These are phyloP conservation scores for Termitomyces sp. DNA, from an alignment of 768 basidiomycete species.

Conservation along the genomic window DNA sequence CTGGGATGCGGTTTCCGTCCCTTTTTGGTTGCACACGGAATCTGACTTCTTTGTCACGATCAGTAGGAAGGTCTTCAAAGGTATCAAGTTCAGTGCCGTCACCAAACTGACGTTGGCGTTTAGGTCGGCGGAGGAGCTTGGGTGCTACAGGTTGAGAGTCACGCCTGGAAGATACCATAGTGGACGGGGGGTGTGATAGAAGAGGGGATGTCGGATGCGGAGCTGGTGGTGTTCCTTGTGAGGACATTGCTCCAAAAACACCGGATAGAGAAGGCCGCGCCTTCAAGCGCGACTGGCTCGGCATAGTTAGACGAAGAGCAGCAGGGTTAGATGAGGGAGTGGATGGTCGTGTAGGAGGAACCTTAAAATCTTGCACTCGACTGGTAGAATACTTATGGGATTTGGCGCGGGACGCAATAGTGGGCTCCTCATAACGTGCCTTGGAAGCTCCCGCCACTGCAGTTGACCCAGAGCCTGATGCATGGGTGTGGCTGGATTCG, in stretches of 20 bases:
- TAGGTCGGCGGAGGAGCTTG: constrained; percentile 70
- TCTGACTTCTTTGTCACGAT: constrained; percentile 73
- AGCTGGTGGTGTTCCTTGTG: constrained; percentile 54
- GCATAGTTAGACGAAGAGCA: constrained; percentile 82
- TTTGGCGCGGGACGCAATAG: constrained; percentile 78
- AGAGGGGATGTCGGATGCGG: constrained; percentile 14
- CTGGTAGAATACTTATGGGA: constrained; percentile 60
- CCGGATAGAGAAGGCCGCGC: constrained; percentile 70
- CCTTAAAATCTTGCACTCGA: constrained; percentile 59
- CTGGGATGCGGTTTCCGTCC: constrained; percentile 56
- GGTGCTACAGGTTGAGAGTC: constrained; percentile 40
- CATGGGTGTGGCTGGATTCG: constrained; percentile 53
- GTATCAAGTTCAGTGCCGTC: constrained; percentile 88
- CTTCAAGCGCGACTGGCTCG: constrained; percentile 73
- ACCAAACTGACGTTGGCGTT: constrained; percentile 70
- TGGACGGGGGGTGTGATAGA: constrained; percentile 51
- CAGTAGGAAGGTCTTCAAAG: constrained; percentile 83
- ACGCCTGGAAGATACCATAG: constrained; percentile 37
- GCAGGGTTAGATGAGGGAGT: constrained; percentile 76
- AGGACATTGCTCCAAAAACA: constrained; percentile 53
- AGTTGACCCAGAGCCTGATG: constrained; percentile 45
- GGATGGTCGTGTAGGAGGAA: constrained; percentile 73
- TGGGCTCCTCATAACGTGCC: constrained; percentile 70
- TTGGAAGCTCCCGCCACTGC: constrained; percentile 30
- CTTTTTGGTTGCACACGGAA: constrained; percentile 75